Conservation (phyloP, 1,284 basidiomycete genomes). For the Moesziomyces parantarcticus region DNA sequence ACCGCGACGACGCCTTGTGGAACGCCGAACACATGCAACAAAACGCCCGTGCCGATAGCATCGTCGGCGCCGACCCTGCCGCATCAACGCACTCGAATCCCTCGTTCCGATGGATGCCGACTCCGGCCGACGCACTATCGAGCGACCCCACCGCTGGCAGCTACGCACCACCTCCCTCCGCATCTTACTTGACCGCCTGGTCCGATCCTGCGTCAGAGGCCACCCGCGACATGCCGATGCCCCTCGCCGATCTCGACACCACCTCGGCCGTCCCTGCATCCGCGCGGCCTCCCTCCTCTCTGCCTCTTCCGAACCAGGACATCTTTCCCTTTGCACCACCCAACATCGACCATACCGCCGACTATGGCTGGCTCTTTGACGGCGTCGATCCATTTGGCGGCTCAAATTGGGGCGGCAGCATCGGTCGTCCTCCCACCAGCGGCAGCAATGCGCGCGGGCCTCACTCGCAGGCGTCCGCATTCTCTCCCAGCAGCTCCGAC, state of each 20-base stretch:
- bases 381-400: slow-evolving; percentile 48
- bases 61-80: slow-evolving; percentile 1
- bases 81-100: neutral
- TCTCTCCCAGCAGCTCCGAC: slow-evolving; percentile 49
- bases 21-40: slow-evolving; percentile 3
- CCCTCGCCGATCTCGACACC: slow-evolving; percentile 29
- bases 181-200: slow-evolving; percentile 40
- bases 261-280: slow-evolving; percentile 2
- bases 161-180: slow-evolving; percentile 40
- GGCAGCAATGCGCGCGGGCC: slow-evolving; percentile 32
- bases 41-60: slow-evolving; percentile 4
- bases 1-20: slow-evolving; percentile 25
- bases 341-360: slow-evolving; percentile 44
- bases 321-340: slow-evolving; percentile 53
- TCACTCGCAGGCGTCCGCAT: slow-evolving; percentile 40
- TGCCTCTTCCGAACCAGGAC: slow-evolving; percentile 38
- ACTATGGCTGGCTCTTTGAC: slow-evolving; percentile 58
- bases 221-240: slow-evolving; percentile 11
- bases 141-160: slow-evolving; percentile 20
- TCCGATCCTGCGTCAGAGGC: slow-evolving; percentile 15
- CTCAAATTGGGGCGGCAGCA: slow-evolving; percentile 28
- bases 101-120: slow-evolving; percentile 34
- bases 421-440: slow-evolving; percentile 18
- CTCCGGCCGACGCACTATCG: slow-evolving; percentile 5
- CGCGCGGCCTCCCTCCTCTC: slow-evolving; percentile 10